Evolutionary conservation across 371 early-diverging fungal genomes (phyloP).

Genomic region (Mucor plumbeus): DNA sequence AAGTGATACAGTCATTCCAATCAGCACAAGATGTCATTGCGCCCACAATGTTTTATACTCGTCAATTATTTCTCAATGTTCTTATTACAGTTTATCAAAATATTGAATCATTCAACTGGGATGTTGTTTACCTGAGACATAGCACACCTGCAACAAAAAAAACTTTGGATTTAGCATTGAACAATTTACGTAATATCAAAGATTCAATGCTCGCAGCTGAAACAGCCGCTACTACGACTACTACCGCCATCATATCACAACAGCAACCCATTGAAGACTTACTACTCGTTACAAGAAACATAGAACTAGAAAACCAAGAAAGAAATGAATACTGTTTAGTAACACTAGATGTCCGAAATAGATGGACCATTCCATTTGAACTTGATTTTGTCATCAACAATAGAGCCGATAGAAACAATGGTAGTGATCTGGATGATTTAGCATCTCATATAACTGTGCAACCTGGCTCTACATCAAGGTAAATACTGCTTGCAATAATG

Average conservation of each 20-base stretch:
- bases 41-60: conserved; percentile 62
- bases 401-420: conserved; percentile 10
- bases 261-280: conserved; percentile 22
- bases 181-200: background rate
- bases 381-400: conserved; percentile 62
- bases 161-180: conserved; percentile 22
- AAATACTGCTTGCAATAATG: background rate
- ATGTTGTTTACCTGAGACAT: conserved; percentile 64
- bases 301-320: conserved; percentile 20
- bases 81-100: conserved; percentile 75
- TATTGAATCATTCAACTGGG: conserved; percentile 69
- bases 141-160: conserved; percentile 28
- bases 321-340: conserved; percentile 73
- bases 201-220: background rate
- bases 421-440: conserved; percentile 2
- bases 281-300: conserved; percentile 10
- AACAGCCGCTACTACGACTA: too few species aligned
- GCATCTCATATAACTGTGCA: conserved; percentile 37
- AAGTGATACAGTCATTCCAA: background rate
- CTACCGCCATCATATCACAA: background rate
- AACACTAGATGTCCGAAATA: conserved; percentile 81
- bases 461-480: conserved; percentile 48
- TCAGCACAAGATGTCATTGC: conserved; percentile 7
- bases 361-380: conserved; percentile 72
- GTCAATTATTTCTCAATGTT: conserved; percentile 73